Base-by-base conservation (phyloP, 2,329 filamentous ascomycete genomes). In the Penicillium digitatum region DNA sequence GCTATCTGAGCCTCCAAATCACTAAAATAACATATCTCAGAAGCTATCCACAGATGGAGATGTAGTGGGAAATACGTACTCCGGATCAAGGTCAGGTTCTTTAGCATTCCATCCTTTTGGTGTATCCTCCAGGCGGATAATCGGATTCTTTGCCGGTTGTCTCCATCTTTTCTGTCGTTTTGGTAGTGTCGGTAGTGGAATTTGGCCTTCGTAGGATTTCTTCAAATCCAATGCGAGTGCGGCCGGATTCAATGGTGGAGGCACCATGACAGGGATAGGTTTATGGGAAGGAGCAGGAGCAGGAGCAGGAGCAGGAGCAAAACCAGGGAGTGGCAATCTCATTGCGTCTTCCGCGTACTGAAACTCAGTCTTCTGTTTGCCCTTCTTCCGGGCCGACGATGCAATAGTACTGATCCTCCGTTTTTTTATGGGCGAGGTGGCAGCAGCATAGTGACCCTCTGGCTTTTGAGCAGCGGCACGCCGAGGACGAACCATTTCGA, bases 31-130 rank as follows among this genome's bases (percentile, higher is more conserved):
- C 11, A 12, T 2, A 26, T 12, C 16, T 51, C 5, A 51, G n/a
- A 20, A 27, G 26, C 26, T 8, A 27, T 26, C 14, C 0, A 32
- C 2, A 20, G 1, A 9, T 49, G 29, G 2, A 2, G 16, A 24
- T 53, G 24, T 22, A n/a, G 14, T n/a, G 20, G 5, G 6, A 14
- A 38, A 10, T 3, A 51, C 53, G 7, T 35, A 52, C 48, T 35
- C 16, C 5, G 40, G 18, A 42, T 55, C 26, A 32, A 55, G 40
- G 12, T 55, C 53, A 3, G 32, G 40, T 18, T 55, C 53, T 5
- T 39, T 3, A 1, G 5, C 1, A 32, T 35, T 32, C 48, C 48
- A 55, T 14, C 53, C 53, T 18, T 24, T 12, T 5, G 53, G 53
- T 5, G 24, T 8, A 38, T 54, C 38, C 16, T 44, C 6, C 2